phyloP scores from a whole-genome alignment of 2,329 filamentous ascomycete genomes.

The Chaetomium sp. region DNA sequence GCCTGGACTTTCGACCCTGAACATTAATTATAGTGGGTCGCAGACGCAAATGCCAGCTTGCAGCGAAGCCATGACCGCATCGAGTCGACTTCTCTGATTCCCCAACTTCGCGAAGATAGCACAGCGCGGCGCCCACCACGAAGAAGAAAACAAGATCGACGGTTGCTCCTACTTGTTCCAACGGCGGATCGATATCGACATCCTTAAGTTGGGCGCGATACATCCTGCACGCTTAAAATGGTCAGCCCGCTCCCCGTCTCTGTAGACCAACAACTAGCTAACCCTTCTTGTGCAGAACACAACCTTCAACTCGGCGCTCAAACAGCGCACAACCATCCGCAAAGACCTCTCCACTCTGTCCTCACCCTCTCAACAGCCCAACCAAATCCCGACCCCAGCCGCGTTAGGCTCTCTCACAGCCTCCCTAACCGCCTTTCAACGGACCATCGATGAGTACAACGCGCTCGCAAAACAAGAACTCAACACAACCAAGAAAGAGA shows the following conservation, averaged over 20 bases:
- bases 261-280: not conserved
- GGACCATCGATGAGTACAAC: slow-evolving; percentile 89
- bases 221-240: not conserved
- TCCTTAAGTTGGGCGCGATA: too few species aligned
- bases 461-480: slow-evolving; percentile 80
- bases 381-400: slow-evolving; percentile 47
- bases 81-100: not conserved
- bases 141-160: too few species aligned
- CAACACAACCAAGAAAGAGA: slow-evolving; percentile 84
- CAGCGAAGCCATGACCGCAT: slow-evolving; percentile 2
- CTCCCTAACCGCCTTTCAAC: slow-evolving; percentile 65
- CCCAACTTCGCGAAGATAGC: too few species aligned
- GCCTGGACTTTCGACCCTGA: not conserved
- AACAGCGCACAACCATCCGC: slow-evolving; percentile 75
- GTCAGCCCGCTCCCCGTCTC: not conserved
- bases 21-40: not conserved
- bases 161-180: too few species aligned
- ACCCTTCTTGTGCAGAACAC: slow-evolving; percentile 56
- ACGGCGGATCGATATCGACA: too few species aligned
- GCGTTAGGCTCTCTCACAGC: slow-evolving; percentile 62
- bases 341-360: slow-evolving; percentile 67
- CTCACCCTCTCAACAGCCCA: slow-evolving; percentile 19
- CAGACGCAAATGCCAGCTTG: slow-evolving; percentile 12
- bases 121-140: too few species aligned
- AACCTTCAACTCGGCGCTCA: slow-evolving; percentile 79